Evolutionary conservation across 1,284 basidiomycete genomes (phyloP).

Genomic region (Puccinia hordei): DNA sequence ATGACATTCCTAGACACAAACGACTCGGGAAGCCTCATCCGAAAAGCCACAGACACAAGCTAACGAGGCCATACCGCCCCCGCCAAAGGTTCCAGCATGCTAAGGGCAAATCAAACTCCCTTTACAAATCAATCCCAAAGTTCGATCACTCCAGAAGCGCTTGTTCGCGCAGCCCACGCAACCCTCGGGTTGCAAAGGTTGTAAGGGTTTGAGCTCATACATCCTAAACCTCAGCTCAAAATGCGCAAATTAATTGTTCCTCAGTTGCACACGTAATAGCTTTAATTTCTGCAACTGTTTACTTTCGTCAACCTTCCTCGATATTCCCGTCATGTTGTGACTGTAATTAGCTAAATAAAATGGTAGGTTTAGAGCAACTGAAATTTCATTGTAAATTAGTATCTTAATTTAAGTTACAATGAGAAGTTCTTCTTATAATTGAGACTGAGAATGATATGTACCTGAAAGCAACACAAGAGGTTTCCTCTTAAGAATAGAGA

Average conservation of each 20-base stretch:
- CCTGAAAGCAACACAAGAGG: too few species aligned
- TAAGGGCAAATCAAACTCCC: conserved; percentile 9
- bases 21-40: neutral
- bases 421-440: too few species aligned
- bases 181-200: conserved; percentile 15
- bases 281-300: neutral
- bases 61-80: neutral
- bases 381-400: too few species aligned
- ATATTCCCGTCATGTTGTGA: neutral
- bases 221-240: neutral
- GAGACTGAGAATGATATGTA: too few species aligned
- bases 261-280: neutral
- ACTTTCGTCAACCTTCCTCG: neutral
- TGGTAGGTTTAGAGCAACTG: too few species aligned
- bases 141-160: conserved; percentile 20
- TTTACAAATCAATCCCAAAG: conserved; percentile 9
- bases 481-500: too few species aligned
- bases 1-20: neutral
- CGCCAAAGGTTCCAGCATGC: conserved; percentile 3
- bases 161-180: conserved; percentile 32
- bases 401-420: too few species aligned
- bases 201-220: neutral
- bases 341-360: too few species aligned
- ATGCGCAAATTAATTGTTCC: neutral
- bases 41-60: neutral